Evolutionary conservation across 495 filamentous ascomycete species (phyloP).

Genomic region (Pyrenula massariospora): DNA sequence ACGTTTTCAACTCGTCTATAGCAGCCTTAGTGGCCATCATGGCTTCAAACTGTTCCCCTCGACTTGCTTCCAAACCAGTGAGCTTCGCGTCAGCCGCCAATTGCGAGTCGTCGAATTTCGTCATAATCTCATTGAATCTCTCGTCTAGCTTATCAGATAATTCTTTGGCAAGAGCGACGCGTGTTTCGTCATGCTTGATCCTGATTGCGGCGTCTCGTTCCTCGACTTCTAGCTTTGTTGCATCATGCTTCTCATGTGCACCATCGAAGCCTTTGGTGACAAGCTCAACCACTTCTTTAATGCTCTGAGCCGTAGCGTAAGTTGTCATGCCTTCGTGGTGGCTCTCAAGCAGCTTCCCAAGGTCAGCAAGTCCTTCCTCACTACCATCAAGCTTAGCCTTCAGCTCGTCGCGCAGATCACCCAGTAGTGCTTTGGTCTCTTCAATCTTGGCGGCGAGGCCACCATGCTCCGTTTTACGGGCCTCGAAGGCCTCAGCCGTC

Average conservation of each 20-base stretch:
- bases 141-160: slow-evolving; percentile 61
- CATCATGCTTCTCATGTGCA: slow-evolving; percentile 54
- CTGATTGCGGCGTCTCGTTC: slow-evolving; percentile 60
- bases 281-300: slow-evolving; percentile 70
- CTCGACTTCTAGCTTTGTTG: slow-evolving; percentile 60
- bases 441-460: slow-evolving; percentile 46
- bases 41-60: slow-evolving; percentile 54
- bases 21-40: slow-evolving; percentile 61
- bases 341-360: slow-evolving; percentile 48
- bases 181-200: slow-evolving; percentile 56
- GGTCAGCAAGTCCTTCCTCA: slow-evolving; percentile 38
- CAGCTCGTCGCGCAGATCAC: slow-evolving; percentile 54
- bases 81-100: slow-evolving; percentile 55
- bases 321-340: slow-evolving; percentile 48
- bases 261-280: slow-evolving; percentile 76
- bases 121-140: slow-evolving; percentile 62
- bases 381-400: slow-evolving; percentile 50
- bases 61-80: slow-evolving; percentile 52
- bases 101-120: slow-evolving; percentile 76
- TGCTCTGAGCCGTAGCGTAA: slow-evolving; percentile 44
- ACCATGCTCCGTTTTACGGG: slow-evolving; percentile 55
- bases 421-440: slow-evolving; percentile 42
- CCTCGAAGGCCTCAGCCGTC: slow-evolving; percentile 69
- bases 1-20: slow-evolving; percentile 71
- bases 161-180: slow-evolving; percentile 42